Base-by-base conservation (phyloP, 2,329 filamentous ascomycete genomes). In the Fusarium nelsonii region DNA sequence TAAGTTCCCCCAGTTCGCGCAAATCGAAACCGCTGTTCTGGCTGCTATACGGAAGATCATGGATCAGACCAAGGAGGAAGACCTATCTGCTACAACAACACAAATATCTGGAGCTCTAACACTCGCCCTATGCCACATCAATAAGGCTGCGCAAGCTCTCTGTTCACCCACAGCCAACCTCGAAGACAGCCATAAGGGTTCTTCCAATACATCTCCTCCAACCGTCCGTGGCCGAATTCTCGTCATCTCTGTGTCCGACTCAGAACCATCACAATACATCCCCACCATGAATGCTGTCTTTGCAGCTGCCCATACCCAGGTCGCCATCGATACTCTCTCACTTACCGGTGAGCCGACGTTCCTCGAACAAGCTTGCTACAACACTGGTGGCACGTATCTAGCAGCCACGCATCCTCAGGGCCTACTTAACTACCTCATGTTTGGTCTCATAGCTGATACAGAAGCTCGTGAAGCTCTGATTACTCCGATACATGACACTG, bases 271-370 rank as follows among this genome's bases (percentile, higher is more conserved):
- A 7, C 92, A 98, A 79, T 99, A 99, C 82, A 99, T 99, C 58
- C 92, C 95, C 1, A 96, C 97, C 72, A 99, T 99, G 96, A 99
- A 99, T 81, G 89, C 91, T 74, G 97, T 98, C 65, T 99, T 99
- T 80, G 96, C 96, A 4, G 96, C 95, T 62, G 92, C 97, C 75
- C 90, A 95, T 69, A 87, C 94, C 57, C 88, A 89, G 73, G 93
- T 99, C 68, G 92, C 94, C 26, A 94, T 99, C 74, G 96, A 99
- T 78, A 95, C 97, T 34, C 87, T 97, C 64, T 92, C 97, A 70
- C 85, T 99, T 14, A 89, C 91, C 41, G 93, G 93, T 23, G 89
- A 93, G 72, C 93, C 95, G 1, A 94, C 97, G 12, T 97, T 99
- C 78, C 84, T 99, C 49, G 95, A 99, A 77, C 96, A 99, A 81